Percentiles rank a stretch among this genome's conserved stretches.
phyloP scores from a whole-genome alignment of 2,329 filamentous ascomycete genomes.

The Raffaelea deltoideospora region DNA sequence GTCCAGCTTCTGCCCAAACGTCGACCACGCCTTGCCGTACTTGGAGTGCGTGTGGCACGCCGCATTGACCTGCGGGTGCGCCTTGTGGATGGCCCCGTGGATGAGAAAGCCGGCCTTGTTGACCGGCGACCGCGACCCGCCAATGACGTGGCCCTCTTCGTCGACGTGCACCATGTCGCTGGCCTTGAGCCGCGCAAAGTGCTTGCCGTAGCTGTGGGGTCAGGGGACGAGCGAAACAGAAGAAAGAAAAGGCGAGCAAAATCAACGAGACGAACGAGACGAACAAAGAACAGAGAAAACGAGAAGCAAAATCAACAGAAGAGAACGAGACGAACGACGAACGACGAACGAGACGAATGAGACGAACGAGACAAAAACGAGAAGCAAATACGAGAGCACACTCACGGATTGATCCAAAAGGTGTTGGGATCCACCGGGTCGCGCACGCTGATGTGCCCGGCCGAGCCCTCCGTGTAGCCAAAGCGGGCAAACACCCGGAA shows the following conservation, averaged over 20 bases:
- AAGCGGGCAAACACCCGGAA: conserved; percentile 51
- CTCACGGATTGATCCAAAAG: conserved; percentile 48
- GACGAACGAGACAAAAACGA: no score
- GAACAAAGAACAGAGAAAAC: no score
- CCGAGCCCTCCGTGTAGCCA: conserved; percentile 49
- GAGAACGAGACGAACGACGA: no score
- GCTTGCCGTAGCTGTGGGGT: conserved; percentile 17
- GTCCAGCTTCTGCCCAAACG: conserved; percentile 46
- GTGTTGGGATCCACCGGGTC: conserved; percentile 45
- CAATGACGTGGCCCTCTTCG: conserved; percentile 32
- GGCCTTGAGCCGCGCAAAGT: conserved; percentile 51
- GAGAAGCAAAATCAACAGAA: no score
- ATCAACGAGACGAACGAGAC: no score
- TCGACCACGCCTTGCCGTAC: conserved; percentile 51
- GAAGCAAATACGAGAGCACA: not conserved
- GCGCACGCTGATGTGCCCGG: conserved; percentile 47
- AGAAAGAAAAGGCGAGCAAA: no score
- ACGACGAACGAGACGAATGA: no score
- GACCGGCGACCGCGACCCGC: not conserved
- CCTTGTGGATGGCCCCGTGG: conserved; percentile 50
- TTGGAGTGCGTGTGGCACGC: conserved; percentile 53
- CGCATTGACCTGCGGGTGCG: conserved; percentile 47
- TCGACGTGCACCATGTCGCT: conserved; percentile 58
- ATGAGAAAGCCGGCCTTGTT: conserved; percentile 48
- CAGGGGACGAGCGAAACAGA: no score